These are phyloP conservation scores for Vaccinium macrocarpon DNA, from an alignment of 148 eudicot species.

Conservation along the genomic window DNA sequence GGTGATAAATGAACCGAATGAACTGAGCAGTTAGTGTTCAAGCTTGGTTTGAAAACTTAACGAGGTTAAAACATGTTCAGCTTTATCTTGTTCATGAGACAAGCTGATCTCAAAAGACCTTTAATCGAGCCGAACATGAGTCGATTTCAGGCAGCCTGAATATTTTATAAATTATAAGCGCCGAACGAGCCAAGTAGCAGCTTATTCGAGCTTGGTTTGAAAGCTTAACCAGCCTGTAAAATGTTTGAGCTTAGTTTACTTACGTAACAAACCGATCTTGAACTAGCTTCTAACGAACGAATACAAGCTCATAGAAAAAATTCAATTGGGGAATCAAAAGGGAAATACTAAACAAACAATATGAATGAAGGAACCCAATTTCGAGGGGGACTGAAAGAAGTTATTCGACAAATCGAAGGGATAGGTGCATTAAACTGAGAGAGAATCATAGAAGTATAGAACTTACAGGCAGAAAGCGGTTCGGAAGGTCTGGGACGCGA, in stretches of 20 bases:
- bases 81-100: not conserved
- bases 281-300: not conserved
- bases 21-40: not conserved
- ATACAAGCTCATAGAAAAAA: not conserved
- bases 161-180: not conserved
- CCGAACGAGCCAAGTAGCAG: not conserved
- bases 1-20: not conserved
- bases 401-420: not conserved
- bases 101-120: not conserved
- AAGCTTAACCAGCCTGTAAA: not conserved
- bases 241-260: not conserved
- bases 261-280: not conserved
- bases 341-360: not conserved
- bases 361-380: not conserved
- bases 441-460: conserved; percentile 4
- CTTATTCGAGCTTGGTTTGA: not conserved
- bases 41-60: not conserved
- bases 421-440: not conserved
- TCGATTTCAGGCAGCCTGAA: not conserved
- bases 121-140: not conserved
- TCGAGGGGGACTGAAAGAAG: not conserved
- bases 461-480: conserved; percentile 23
- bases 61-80: not conserved
- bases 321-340: not conserved
- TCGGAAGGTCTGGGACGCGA: conserved; percentile 10